Percentiles rank a stretch among this genome's conserved stretches.
Evolutionary conservation across 2,329 filamentous ascomycete species (phyloP).

Genomic region (Colletotrichum phormii): DNA sequence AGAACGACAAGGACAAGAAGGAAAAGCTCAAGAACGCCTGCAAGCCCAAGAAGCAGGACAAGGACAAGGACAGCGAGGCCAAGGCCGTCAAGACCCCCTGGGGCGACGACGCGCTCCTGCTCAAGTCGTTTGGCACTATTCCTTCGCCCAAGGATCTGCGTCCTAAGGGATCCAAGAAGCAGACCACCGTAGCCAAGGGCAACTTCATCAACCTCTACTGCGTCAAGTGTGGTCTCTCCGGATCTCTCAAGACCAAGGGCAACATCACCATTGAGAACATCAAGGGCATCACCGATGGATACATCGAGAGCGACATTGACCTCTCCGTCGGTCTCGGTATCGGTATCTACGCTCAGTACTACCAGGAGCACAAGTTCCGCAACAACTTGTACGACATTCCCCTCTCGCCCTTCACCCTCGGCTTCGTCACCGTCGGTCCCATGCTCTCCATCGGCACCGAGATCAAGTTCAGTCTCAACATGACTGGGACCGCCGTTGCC

Average conservation of each 20-base stretch:
- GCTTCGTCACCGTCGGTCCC: slow-evolving; percentile 3
- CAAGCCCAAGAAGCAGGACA: not conserved
- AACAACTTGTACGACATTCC: not conserved
- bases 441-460: not conserved
- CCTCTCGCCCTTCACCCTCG: slow-evolving; percentile 9
- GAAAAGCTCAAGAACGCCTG: slow-evolving; percentile 2
- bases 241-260: not conserved
- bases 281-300: not conserved
- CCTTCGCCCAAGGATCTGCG: not conserved
- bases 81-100: slow-evolving; percentile 2
- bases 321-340: not conserved
- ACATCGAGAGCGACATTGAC: not conserved
- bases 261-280: not conserved
- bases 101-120: not conserved
- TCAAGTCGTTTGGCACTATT: not conserved
- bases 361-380: not conserved
- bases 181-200: not conserved
- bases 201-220: slow-evolving; percentile 11
- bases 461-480: not conserved
- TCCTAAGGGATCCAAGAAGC: not conserved
- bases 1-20: not conserved
- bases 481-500: not conserved
- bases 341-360: slow-evolving; percentile 1
- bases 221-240: not conserved
- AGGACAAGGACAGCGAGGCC: not conserved